Evolutionary conservation across 148 eudicot genomes (phyloP).

Genomic region (Nyssa sinensis): DNA sequence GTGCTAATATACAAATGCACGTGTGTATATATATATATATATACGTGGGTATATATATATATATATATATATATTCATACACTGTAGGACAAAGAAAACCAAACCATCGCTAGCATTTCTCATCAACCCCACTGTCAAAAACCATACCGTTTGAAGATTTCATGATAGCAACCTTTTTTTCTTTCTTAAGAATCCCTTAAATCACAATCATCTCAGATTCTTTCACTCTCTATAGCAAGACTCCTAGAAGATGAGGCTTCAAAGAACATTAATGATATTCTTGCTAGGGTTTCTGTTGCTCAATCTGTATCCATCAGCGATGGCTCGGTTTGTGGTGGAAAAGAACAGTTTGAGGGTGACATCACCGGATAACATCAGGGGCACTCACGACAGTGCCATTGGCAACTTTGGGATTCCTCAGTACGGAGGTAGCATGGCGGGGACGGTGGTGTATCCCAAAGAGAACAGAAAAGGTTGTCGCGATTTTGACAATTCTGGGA

Average conservation of each 20-base stretch:
- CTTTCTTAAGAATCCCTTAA: background rate
- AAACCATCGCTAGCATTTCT: background rate
- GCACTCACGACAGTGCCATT: conserved; percentile 75
- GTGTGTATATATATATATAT: background rate
- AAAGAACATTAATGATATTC: conserved; percentile 13
- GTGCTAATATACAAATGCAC: too few relatives aligned
- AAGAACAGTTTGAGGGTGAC: conserved; percentile 80
- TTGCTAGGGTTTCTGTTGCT: conserved; percentile 55
- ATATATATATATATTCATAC: background rate
- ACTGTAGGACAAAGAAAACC: background rate
- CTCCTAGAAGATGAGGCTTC: background rate
- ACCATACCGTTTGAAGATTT: background rate
- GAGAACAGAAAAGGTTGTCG: conserved; percentile 71
- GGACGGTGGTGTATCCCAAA: conserved; percentile 70
- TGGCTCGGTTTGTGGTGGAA: conserved; percentile 76
- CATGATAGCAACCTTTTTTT: background rate
- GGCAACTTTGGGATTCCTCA: conserved; percentile 94
- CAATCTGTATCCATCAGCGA: conserved; percentile 12
- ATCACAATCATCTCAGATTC: background rate
- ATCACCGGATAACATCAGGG: conserved; percentile 69
- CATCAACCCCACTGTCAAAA: background rate
- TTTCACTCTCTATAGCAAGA: background rate
- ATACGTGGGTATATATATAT: background rate
- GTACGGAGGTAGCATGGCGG: conserved; percentile 87
- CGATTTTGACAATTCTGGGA: conserved; percentile 45